phyloP scores from a whole-genome alignment of 495 filamentous ascomycete species.

The Xylaria bambusicola region DNA sequence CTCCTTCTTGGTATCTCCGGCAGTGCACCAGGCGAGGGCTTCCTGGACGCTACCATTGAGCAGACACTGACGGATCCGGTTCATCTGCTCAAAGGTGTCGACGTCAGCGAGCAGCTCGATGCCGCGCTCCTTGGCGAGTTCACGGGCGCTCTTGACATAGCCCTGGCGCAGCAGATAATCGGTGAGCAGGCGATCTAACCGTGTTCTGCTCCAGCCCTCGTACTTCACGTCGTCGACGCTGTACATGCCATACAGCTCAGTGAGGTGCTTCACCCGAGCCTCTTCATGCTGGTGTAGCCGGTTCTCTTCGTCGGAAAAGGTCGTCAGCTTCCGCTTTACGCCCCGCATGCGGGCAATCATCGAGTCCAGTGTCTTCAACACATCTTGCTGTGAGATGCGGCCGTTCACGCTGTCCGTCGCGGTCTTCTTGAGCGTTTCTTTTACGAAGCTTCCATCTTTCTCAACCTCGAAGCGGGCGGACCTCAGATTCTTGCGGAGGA shows the following conservation, averaged over 20 bases:
- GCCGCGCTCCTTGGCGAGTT: slow-evolving; percentile 68
- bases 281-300: slow-evolving; percentile 69
- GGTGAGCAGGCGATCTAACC: slow-evolving; percentile 81
- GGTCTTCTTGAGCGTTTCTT: slow-evolving; percentile 67
- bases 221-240: slow-evolving; percentile 91
- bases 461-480: slow-evolving; percentile 80
- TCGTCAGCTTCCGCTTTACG: slow-evolving; percentile 82
- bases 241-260: slow-evolving; percentile 75
- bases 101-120: slow-evolving; percentile 79
- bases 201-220: slow-evolving; percentile 79
- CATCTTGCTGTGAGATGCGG: slow-evolving; percentile 62
- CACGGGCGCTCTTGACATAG: slow-evolving; percentile 73
- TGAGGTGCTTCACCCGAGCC: slow-evolving; percentile 76
- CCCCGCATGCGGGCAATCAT: slow-evolving; percentile 84
- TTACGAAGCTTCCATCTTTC: slow-evolving; percentile 69
- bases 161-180: slow-evolving; percentile 88
- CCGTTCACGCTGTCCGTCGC: slow-evolving; percentile 66
- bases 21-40: slow-evolving; percentile 80
- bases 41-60: slow-evolving; percentile 70
- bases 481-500: slow-evolving; percentile 91
- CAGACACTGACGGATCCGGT: slow-evolving; percentile 70
- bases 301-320: slow-evolving; percentile 74
- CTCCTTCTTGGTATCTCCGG: slow-evolving; percentile 78
- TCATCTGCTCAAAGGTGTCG: slow-evolving; percentile 82
- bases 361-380: slow-evolving; percentile 72